These are phyloP conservation scores for Rhodotorula mucilaginosa DNA, from an alignment of 1,284 basidiomycete genomes.

Conservation along the genomic window DNA sequence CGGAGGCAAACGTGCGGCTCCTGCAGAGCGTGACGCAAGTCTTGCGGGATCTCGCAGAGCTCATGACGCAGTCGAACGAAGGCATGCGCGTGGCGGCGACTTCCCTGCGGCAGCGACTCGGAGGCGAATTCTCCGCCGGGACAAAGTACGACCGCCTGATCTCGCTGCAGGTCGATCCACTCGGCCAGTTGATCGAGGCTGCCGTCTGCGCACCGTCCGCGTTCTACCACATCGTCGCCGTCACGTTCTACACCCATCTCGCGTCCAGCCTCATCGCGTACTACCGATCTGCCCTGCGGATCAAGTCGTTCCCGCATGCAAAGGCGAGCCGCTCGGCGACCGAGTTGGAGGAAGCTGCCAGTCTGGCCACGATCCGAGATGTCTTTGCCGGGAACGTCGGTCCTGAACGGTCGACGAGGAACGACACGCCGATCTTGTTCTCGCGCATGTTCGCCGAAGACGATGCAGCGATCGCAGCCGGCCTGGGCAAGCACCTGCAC, in stretches of 20 bases:
- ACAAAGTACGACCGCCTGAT: conserved; percentile 11
- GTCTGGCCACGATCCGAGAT: neutral
- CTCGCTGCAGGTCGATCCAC: conserved; percentile 77
- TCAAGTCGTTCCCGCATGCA: neutral
- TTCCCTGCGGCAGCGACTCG: conserved; percentile 63
- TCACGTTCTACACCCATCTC: conserved; percentile 84
- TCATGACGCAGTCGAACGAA: conserved; percentile 8
- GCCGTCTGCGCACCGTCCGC: conserved; percentile 84
- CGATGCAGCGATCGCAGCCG: neutral
- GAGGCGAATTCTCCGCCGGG: conserved; percentile 63
- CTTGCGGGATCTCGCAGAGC: conserved; percentile 58
- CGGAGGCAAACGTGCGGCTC: conserved; percentile 72
- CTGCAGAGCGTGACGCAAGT: conserved; percentile 70
- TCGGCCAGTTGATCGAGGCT: conserved; percentile 80
- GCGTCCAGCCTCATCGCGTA: conserved; percentile 79
- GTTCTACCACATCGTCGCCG: conserved; percentile 74
- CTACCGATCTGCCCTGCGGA: conserved; percentile 1
- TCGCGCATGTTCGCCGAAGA: neutral
- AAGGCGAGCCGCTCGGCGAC: neutral
- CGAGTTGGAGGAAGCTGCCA: neutral
- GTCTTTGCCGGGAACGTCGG: conserved; percentile 5
- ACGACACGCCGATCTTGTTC: conserved; percentile 6
- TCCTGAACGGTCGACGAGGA: conserved; percentile 7
- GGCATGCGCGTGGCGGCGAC: conserved; percentile 19
- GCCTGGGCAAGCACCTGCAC: conserved; percentile 78